These are phyloP conservation scores for Colletotrichum sp. DNA, from an alignment of 2,329 filamentous ascomycete species.

Conservation along the genomic window DNA sequence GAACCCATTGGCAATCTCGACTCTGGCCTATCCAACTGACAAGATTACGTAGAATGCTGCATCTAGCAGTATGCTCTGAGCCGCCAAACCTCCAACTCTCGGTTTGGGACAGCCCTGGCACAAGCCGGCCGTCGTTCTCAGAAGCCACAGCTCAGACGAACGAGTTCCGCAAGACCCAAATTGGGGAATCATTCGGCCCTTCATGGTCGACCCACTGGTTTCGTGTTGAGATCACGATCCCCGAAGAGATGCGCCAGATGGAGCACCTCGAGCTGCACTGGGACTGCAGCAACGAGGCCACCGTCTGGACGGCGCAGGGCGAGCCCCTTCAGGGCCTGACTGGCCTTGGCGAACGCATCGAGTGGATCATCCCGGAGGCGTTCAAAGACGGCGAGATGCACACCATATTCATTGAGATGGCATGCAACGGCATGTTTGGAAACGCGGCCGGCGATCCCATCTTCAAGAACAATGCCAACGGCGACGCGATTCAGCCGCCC, in stretches of 20 bases:
- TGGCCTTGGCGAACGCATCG: constrained; percentile 64
- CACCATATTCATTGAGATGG: constrained; percentile 72
- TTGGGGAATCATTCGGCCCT: constrained; percentile 67
- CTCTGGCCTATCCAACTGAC: background rate
- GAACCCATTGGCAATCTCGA: background rate
- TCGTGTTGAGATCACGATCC: constrained; percentile 63
- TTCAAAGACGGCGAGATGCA: constrained; percentile 67
- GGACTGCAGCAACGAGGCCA: constrained; percentile 72
- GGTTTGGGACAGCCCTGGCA: constrained; percentile 22
- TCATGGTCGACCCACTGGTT: constrained; percentile 79
- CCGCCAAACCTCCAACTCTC: constrained; percentile 17
- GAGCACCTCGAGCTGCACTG: constrained; percentile 70
- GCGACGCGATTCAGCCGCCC: constrained; percentile 68
- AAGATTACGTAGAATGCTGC: background rate
- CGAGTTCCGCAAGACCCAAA: constrained; percentile 36
- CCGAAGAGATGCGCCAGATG: constrained; percentile 57
- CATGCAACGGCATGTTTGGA: constrained; percentile 75
- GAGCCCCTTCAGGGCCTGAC: constrained; percentile 69
- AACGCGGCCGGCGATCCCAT: constrained; percentile 19
- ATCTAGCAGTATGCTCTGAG: constrained; percentile 18
- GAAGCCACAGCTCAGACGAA: constrained; percentile 21
- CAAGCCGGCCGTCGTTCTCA: constrained; percentile 18
- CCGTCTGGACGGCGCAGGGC: constrained; percentile 69
- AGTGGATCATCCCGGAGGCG: constrained; percentile 66
- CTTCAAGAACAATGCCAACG: constrained; percentile 43